phyloP scores from a whole-genome alignment of 805 yeast species.

The Monosporozyma servazzii region DNA sequence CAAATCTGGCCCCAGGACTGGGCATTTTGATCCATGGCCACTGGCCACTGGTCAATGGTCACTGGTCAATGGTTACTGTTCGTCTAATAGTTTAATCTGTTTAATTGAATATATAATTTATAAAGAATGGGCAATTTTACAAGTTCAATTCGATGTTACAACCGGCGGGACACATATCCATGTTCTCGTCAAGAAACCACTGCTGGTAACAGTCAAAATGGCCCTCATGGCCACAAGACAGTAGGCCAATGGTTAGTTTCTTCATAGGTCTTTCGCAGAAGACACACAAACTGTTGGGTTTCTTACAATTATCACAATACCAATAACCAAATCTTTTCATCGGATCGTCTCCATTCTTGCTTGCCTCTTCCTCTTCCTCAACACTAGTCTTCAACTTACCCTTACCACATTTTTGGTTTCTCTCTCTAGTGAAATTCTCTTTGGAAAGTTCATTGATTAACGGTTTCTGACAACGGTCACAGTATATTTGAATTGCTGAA shows the following conservation, averaged over 20 bases:
- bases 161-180: slow-evolving; percentile 74
- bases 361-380: slow-evolving; percentile 24
- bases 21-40: too few species aligned
- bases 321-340: slow-evolving; percentile 54
- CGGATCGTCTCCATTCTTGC: slow-evolving; percentile 7
- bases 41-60: too few species aligned
- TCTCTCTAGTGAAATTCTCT: slow-evolving; percentile 24
- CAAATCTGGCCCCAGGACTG: too few species aligned
- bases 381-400: slow-evolving; percentile 4
- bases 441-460: slow-evolving; percentile 51
- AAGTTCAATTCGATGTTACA: slow-evolving; percentile 22
- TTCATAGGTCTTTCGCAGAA: slow-evolving; percentile 70
- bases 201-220: slow-evolving; percentile 70
- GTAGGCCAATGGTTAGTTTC: slow-evolving; percentile 51
- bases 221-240: slow-evolving; percentile 80
- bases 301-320: slow-evolving; percentile 72
- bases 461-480: slow-evolving; percentile 52
- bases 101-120: not conserved
- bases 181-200: slow-evolving; percentile 63
- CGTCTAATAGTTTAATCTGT: too few species aligned
- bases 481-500: slow-evolving; percentile 44
- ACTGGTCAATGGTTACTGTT: too few species aligned
- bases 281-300: slow-evolving; percentile 56
- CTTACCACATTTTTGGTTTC: slow-evolving; percentile 4
- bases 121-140: not conserved